Evolutionary conservation across 176 grass and related monocot species (phyloP).

Genomic region (Aechmea fasciata): DNA sequence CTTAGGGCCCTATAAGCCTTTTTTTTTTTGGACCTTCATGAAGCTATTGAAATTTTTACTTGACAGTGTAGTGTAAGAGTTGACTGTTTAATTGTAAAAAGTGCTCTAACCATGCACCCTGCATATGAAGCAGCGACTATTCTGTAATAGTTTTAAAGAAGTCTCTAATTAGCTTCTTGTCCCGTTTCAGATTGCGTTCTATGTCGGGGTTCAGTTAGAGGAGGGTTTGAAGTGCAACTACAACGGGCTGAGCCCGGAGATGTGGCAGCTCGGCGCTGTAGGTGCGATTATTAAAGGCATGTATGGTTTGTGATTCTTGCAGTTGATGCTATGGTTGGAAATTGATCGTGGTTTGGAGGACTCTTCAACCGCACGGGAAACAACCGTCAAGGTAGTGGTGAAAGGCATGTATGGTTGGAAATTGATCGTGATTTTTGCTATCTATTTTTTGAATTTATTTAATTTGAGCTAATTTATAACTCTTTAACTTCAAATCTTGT

Average conservation of each 20-base stretch:
- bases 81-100: not conserved
- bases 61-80: not conserved
- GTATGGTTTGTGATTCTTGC: no score
- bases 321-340: no score
- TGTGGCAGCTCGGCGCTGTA: slow-evolving; percentile 78
- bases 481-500: no score
- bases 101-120: not conserved
- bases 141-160: not conserved
- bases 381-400: no score
- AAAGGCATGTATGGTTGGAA: no score
- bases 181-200: slow-evolving; percentile 55
- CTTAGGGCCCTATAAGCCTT: not conserved
- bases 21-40: not conserved
- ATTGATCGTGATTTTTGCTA: no score
- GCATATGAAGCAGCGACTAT: not conserved
- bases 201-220: slow-evolving; percentile 66
- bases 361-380: no score
- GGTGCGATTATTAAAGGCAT: no score
- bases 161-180: not conserved
- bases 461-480: no score
- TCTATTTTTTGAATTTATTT: no score
- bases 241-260: slow-evolving; percentile 41
- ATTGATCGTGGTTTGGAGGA: no score
- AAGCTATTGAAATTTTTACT: not conserved
- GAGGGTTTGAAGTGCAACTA: slow-evolving; percentile 42